phyloP scores from a whole-genome alignment of 2,329 filamentous ascomycete genomes.

The Trichoderma pleuroti region DNA sequence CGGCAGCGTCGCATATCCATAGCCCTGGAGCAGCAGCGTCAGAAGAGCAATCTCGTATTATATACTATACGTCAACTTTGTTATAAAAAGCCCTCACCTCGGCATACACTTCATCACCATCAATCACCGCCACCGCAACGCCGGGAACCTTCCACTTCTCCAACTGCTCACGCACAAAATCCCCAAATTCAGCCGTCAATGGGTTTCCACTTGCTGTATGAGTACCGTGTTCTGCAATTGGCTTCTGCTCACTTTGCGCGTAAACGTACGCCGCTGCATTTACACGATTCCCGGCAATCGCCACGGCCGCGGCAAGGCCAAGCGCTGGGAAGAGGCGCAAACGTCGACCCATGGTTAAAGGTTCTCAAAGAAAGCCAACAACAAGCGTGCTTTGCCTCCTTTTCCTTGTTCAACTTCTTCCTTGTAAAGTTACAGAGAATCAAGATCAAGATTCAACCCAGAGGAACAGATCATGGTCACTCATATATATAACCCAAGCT shows the following conservation, averaged over 20 bases:
- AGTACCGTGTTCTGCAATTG: not conserved
- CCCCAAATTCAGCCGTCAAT: conserved; percentile 15
- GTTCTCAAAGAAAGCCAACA: not conserved
- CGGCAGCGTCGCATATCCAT: conserved; percentile 29
- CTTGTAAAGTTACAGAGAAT: not conserved
- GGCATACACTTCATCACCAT: conserved; percentile 27
- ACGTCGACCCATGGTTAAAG: not conserved
- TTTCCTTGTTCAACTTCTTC: not conserved
- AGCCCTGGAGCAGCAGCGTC: conserved; percentile 24
- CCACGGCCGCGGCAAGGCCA: not conserved
- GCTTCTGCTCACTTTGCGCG: not conserved
- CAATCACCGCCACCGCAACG: conserved; percentile 34
- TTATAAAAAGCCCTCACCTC: conserved; percentile 20
- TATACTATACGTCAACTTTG: not conserved
- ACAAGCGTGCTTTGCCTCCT: too few species aligned
- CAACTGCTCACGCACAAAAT: conserved; percentile 9
- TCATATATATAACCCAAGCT: not conserved
- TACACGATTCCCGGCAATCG: not conserved
- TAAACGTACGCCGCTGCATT: not conserved
- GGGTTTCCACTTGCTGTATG: not conserved
- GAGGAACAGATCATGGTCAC: not conserved
- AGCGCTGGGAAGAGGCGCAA: not conserved
- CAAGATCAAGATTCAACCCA: not conserved
- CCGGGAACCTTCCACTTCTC: conserved; percentile 20
- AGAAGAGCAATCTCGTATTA: not conserved